Percentiles rank a stretch among this genome's conserved stretches.
Evolutionary conservation across 1,139 yeast genomes (phyloP).

Genomic region (Sugiyamaella sp.): DNA sequence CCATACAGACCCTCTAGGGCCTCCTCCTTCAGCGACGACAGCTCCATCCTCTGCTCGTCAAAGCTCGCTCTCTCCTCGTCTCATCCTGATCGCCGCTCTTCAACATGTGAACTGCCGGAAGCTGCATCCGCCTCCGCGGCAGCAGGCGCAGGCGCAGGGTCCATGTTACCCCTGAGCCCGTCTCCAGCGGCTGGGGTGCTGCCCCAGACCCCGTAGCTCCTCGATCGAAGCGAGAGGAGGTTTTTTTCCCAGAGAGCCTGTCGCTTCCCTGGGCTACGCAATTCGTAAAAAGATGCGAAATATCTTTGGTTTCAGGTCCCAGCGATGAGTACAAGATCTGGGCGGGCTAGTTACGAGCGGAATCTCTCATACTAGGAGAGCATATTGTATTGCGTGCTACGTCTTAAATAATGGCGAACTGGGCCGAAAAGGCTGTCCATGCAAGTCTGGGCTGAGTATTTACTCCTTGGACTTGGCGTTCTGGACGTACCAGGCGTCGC

Average conservation of each 20-base stretch:
- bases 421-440: neutral
- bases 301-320: too few species aligned
- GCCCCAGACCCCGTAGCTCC: neutral
- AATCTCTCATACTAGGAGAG: neutral
- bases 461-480: conserved; percentile 68
- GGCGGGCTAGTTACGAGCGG: too few species aligned
- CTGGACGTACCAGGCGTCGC: conserved; percentile 86
- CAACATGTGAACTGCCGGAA: too few species aligned
- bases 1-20: conserved; percentile 38
- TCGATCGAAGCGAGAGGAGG: conserved; percentile 3
- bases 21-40: conserved; percentile 35
- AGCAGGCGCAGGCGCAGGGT: too few species aligned
- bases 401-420: neutral
- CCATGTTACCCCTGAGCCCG: too few species aligned
- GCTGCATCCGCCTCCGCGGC: neutral
- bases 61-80: neutral
- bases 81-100: too few species aligned
- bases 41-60: conserved; percentile 28
- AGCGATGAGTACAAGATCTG: too few species aligned
- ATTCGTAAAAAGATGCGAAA: too few species aligned
- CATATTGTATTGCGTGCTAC: neutral
- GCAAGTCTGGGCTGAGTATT: neutral
- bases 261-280: too few species aligned
- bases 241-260: neutral
- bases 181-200: too few species aligned